These are phyloP conservation scores for Nannizzia gypsea DNA, from an alignment of 2,329 filamentous ascomycete genomes.

Conservation along the genomic window DNA sequence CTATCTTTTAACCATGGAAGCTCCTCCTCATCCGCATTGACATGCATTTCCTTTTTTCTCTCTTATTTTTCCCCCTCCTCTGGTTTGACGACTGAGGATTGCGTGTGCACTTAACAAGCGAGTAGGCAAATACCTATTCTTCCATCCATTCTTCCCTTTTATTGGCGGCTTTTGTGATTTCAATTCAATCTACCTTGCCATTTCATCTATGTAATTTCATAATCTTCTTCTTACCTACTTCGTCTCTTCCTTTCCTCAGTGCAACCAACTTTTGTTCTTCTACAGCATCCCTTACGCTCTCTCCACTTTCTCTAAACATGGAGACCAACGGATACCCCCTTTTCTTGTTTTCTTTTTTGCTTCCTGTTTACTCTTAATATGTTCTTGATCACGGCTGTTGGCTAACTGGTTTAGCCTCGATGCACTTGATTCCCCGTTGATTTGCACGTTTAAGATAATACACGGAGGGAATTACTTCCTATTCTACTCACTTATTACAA, in stretches of 20 bases:
- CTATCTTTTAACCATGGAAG: not conserved
- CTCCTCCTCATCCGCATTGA: not conserved
- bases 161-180: not conserved
- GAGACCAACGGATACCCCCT: not conserved
- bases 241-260: not conserved
- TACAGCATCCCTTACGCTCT: not conserved
- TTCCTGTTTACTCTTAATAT: not conserved
- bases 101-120: not conserved
- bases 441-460: conserved; percentile 3
- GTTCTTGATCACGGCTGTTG: not conserved
- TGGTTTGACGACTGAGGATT: too few relatives aligned
- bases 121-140: not conserved
- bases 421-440: not conserved
- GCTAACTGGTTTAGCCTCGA: not conserved
- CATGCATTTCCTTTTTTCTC: not conserved
- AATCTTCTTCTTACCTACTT: not conserved
- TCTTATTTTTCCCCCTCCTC: too few relatives aligned
- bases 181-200: not conserved
- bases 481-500: not conserved
- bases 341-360: not conserved
- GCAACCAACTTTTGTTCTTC: not conserved
- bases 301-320: not conserved
- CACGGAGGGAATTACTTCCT: not conserved
- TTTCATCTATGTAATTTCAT: conserved; percentile 1
- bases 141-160: not conserved